Percentiles rank a stretch among this genome's conserved stretches.
Evolutionary conservation across 768 basidiomycete genomes (phyloP).

Genomic region (Hemileccinum rubropunctum): DNA sequence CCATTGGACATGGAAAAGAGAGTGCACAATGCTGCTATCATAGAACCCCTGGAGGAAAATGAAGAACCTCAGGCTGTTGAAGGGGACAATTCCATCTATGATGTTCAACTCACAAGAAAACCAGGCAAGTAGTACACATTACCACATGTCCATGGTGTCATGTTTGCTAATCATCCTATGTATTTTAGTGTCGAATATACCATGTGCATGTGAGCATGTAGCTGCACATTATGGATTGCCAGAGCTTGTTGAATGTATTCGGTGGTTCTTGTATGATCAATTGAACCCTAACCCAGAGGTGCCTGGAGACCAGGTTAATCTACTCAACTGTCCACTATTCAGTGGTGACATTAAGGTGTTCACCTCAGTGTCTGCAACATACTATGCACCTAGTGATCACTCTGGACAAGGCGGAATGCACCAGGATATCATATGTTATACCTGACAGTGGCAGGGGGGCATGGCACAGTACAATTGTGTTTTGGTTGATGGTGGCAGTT

Average conservation of each 20-base stretch:
- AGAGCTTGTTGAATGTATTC: not conserved
- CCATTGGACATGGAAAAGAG: no score
- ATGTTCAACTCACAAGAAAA: not conserved
- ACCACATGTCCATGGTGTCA: not conserved
- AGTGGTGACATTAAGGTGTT: slow-evolving; percentile 18
- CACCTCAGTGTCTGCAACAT: slow-evolving; percentile 28
- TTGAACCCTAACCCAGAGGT: not conserved
- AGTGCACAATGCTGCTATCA: no score
- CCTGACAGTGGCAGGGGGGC: slow-evolving; percentile 12
- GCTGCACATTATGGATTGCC: not conserved
- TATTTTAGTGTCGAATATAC: not conserved
- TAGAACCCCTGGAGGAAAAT: no score
- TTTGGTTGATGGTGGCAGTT: slow-evolving; percentile 15
- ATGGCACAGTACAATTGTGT: slow-evolving; percentile 13
- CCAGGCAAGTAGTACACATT: not conserved
- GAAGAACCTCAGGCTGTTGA: not conserved
- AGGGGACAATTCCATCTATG: not conserved
- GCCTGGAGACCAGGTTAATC: not conserved
- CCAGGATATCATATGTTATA: slow-evolving; percentile 16
- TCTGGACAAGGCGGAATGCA: slow-evolving; percentile 8
- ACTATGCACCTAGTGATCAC: slow-evolving; percentile 24
- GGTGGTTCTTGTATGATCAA: not conserved
- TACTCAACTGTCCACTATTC: not conserved
- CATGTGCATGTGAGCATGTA: not conserved
- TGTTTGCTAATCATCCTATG: not conserved